Evolutionary conservation across 345 rosid species (phyloP), one percentile per base, ranked within the genome.

Genomic region (Gossypium arboreum): DNA sequence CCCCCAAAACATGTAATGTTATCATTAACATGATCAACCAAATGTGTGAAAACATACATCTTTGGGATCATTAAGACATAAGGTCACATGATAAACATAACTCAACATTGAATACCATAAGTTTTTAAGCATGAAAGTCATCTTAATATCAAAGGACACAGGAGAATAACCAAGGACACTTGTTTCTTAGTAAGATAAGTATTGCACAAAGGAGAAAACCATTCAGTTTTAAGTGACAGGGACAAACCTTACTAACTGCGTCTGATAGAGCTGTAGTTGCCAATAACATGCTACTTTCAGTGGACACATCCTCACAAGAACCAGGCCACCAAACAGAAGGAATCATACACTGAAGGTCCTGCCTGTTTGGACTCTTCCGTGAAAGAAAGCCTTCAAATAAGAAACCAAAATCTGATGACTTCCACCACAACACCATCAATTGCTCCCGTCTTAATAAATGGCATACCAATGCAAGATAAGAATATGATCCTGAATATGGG

Each of bases 281-380:
- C 83, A 95, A 81, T 66, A 82, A 73, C 99, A 95, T 91, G 85
- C 97, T 90, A 79, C 82, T 84, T 86, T 91, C 98, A 71, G 78
- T 69, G 65, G 93, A 90, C 41, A 85, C 75, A 75, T 90, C 97
- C 81, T 95, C 99, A 78, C 81, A 86, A 71, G 97, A 91, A 67
- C 99, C 93, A 85, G 98, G 93, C 99, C 99, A 95, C 98, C 98
- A 95, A 81, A 93, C 96, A 83, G 91, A 89, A 75, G 97, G 97
- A 86, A 95, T 84, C 79, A 95, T 78, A 75, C 84, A 82, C 78
- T 91, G 97, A 68, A 95, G 91, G 76, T 95, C 99, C 84, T 88
- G 94, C 78, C 84, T 90, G 79, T 86, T 95, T 73, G 93, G 89
- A 78, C 78, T 88, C 84, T 89, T 88, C 59, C 81, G 87, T 10